These are phyloP conservation scores for Epichloe hybrida DNA, from an alignment of 2,329 filamentous ascomycete species.

Conservation along the genomic window DNA sequence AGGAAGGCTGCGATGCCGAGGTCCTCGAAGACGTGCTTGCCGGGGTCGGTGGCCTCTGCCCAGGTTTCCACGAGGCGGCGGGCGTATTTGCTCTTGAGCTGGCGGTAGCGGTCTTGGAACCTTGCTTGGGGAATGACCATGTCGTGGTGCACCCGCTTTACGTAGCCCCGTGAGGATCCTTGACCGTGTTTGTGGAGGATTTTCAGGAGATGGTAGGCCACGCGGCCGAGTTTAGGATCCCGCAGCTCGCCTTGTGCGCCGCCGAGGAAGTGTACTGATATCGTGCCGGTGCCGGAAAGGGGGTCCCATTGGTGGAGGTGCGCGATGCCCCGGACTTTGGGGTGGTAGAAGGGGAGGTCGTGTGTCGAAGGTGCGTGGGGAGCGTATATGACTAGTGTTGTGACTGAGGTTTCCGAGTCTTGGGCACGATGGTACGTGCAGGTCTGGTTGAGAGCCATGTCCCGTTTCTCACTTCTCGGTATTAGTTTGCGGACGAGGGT, in stretches of 20 bases:
- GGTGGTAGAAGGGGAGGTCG: constrained; percentile 79
- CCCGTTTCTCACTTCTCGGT: constrained; percentile 66
- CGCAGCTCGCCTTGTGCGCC: constrained; percentile 23
- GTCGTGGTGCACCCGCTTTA: constrained; percentile 77
- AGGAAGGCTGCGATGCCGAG: constrained; percentile 82
- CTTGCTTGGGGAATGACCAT: constrained; percentile 56
- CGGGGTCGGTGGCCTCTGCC: constrained; percentile 76
- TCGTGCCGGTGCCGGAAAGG: constrained; percentile 26
- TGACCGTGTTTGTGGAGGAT: constrained; percentile 62
- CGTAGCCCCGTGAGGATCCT: constrained; percentile 51
- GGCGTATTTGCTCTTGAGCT: constrained; percentile 69
- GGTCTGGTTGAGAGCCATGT: constrained; percentile 66
- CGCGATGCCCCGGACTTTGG: constrained; percentile 57
- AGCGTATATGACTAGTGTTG: constrained; percentile 54
- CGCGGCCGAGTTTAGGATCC: constrained; percentile 44
- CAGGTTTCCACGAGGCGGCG: constrained; percentile 56
- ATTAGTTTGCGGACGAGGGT: constrained; percentile 65
- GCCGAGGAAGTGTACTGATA: constrained; percentile 49
- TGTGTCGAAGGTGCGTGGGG: constrained; percentile 48
- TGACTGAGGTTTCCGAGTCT: constrained; percentile 9
- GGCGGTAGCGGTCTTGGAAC: constrained; percentile 71
- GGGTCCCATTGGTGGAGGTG: constrained; percentile 57
- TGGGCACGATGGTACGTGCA: constrained; percentile 52
- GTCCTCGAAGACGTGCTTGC: constrained; percentile 93
- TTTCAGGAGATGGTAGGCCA: constrained; percentile 53